Percentiles rank a stretch among this genome's conserved stretches.
Evolutionary conservation across 352 stramenopile species (phyloP).

Genomic region (Phytophthora aleatoria): DNA sequence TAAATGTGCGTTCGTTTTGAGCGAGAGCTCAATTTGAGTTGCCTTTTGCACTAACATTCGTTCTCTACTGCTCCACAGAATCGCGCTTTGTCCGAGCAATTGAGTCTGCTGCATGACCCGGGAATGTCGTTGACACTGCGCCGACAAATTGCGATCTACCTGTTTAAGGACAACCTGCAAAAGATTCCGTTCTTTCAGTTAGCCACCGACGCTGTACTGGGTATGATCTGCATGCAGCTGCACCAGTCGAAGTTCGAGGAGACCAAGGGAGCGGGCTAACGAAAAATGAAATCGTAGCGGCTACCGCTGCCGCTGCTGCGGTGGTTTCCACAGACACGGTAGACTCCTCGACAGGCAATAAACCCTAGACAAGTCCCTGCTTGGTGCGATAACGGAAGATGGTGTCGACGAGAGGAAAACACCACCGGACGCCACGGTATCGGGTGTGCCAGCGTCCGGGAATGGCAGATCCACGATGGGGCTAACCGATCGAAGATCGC

Average conservation of each 20-base stretch:
- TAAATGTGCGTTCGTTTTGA: constrained; percentile 46
- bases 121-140: constrained; percentile 67
- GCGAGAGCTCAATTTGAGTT: not conserved
- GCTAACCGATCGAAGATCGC: constrained; percentile 20
- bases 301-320: constrained; percentile 10
- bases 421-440: not conserved
- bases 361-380: not conserved
- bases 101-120: constrained; percentile 61
- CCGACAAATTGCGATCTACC: constrained; percentile 67
- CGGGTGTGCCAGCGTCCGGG: not conserved
- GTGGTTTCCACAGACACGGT: not conserved
- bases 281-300: constrained; percentile 20
- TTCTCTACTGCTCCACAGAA: constrained; percentile 29
- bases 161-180: constrained; percentile 72
- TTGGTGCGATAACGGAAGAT: constrained; percentile 26
- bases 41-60: constrained; percentile 4
- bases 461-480: constrained; percentile 1
- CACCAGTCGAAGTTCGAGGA: constrained; percentile 21
- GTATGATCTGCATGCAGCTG: constrained; percentile 77
- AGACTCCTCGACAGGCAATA: not conserved
- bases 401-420: constrained; percentile 22
- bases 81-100: constrained; percentile 59
- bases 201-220: constrained; percentile 58
- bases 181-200: constrained; percentile 79
- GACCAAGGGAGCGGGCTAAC: constrained; percentile 9